phyloP scores from a whole-genome alignment of 2,329 filamentous ascomycete species.

The Geosmithia flava region DNA sequence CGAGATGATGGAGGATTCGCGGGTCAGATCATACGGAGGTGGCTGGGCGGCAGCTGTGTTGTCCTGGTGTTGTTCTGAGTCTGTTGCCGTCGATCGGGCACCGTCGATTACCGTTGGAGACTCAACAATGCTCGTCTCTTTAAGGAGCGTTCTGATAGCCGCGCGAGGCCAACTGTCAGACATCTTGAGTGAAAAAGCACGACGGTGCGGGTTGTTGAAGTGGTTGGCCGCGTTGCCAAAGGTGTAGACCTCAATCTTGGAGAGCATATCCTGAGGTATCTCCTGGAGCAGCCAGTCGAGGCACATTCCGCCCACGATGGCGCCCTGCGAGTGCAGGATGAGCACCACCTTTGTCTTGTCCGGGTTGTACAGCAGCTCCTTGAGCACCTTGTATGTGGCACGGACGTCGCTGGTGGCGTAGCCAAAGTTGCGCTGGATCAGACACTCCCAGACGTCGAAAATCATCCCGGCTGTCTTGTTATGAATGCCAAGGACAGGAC shows the following conservation, averaged over 20 bases:
- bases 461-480: constrained; percentile 64
- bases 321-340: constrained; percentile 67
- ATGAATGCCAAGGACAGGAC: constrained; percentile 61
- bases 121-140: constrained; percentile 11
- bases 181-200: constrained; percentile 28
- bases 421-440: constrained; percentile 62
- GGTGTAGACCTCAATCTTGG: constrained; percentile 64
- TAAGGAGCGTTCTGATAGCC: constrained; percentile 18
- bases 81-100: constrained; percentile 1
- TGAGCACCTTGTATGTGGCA: constrained; percentile 48
- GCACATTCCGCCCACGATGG: constrained; percentile 59
- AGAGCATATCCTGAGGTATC: constrained; percentile 49
- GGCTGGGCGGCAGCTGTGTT: constrained; percentile 6
- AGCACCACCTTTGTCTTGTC: constrained; percentile 57
- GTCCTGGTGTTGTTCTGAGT: constrained; percentile 8
- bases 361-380: constrained; percentile 49
- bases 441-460: constrained; percentile 66
- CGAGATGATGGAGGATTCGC: constrained; percentile 17
- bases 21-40: constrained; percentile 6
- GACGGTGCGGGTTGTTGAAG: constrained; percentile 63
- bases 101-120: no score
- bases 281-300: constrained; percentile 69
- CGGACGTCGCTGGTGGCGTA: constrained; percentile 61
- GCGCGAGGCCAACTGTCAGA: constrained; percentile 18
- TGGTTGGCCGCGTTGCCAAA: constrained; percentile 72